Evolutionary conservation across 331 rosid species (phyloP).

Genomic region (Malus hybrid): DNA sequence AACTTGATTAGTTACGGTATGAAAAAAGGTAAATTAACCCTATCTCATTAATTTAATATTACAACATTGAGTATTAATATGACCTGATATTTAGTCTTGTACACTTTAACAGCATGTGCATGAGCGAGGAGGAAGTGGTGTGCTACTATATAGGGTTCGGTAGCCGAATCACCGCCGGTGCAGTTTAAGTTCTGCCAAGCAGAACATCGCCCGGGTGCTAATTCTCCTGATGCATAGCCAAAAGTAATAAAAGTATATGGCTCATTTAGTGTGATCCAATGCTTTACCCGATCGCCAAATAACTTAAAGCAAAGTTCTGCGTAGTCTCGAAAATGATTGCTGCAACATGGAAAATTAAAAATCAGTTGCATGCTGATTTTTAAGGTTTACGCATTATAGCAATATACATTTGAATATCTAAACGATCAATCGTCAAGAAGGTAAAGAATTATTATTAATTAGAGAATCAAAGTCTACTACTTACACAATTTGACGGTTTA

Average conservation of each 20-base stretch:
- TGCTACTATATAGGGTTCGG: slow-evolving; percentile 13
- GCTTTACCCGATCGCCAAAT: slow-evolving; percentile 49
- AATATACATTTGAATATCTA: too few relatives aligned
- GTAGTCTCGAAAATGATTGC: slow-evolving; percentile 32
- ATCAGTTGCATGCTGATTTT: too few relatives aligned
- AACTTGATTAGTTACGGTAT: neutral
- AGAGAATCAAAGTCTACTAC: neutral
- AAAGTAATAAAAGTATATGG: neutral
- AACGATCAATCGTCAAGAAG: too few relatives aligned
- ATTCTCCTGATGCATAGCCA: slow-evolving; percentile 11
- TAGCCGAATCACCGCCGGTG: slow-evolving; percentile 5
- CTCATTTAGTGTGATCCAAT: neutral
- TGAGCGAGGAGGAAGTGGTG: slow-evolving; percentile 11
- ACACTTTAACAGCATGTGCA: neutral
- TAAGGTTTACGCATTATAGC: too few relatives aligned
- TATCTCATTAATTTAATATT: too few relatives aligned
- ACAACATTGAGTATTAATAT: neutral
- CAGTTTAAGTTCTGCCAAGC: neutral
- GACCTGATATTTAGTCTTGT: slow-evolving; percentile 6
- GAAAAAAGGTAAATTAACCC: neutral
- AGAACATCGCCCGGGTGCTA: slow-evolving; percentile 29
- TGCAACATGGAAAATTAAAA: neutral
- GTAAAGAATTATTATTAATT: too few relatives aligned
- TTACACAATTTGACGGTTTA: slow-evolving; percentile 33
- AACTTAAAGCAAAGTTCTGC: slow-evolving; percentile 44